Conservation (phyloP, 306 rosid genomes). For the Vigna nakashimae region DNA sequence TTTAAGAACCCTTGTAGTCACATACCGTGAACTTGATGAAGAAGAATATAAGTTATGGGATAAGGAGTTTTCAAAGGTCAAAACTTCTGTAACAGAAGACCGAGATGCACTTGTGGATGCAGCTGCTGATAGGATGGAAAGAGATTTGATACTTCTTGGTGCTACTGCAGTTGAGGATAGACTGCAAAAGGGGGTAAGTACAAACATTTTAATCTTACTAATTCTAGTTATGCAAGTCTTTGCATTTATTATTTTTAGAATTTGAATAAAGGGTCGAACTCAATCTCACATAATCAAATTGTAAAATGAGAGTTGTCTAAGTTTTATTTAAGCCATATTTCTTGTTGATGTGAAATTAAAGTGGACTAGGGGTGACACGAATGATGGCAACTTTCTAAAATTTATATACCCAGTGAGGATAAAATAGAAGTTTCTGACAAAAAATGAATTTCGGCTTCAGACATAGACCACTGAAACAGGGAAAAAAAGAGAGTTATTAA, state of each 20-base stretch:
- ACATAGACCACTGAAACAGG: background rate
- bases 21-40: conserved; percentile 69
- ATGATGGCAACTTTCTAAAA: background rate
- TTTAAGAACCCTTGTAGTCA: conserved; percentile 75
- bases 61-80: conserved; percentile 62
- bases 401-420: background rate
- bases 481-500: background rate
- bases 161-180: conserved; percentile 93
- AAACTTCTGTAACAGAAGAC: conserved; percentile 64
- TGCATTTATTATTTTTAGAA: conserved; percentile 6
- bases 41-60: conserved; percentile 75
- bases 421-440: conserved; percentile 10
- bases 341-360: too few relatives aligned
- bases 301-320: too few relatives aligned
- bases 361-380: too few relatives aligned
- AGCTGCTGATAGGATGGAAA: conserved; percentile 76
- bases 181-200: conserved; percentile 82
- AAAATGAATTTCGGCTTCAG: background rate
- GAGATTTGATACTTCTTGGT: conserved; percentile 76
- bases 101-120: conserved; percentile 63
- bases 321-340: too few relatives aligned
- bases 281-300: too few relatives aligned
- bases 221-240: background rate
- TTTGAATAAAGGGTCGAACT: too few relatives aligned
- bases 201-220: conserved; percentile 9